phyloP scores from a whole-genome alignment of 2,329 filamentous ascomycete species.

The Phoma sp. region DNA sequence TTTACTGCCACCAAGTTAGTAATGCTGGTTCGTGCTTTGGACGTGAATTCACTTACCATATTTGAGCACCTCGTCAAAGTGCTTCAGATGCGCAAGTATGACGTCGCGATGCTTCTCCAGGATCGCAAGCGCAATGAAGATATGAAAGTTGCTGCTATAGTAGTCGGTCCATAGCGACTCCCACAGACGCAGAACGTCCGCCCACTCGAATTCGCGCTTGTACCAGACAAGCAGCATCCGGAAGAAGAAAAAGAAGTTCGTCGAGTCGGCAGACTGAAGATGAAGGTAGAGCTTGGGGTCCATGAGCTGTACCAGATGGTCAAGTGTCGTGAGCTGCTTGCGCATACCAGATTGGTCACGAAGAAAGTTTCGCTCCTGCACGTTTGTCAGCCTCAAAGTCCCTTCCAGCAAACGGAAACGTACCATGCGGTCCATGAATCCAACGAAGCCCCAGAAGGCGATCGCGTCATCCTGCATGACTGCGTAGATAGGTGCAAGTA shows the following conservation, averaged over 20 bases:
- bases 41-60: conserved; percentile 69
- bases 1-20: conserved; percentile 69
- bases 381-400: conserved; percentile 10
- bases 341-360: conserved; percentile 97
- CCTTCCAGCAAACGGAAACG: not conserved
- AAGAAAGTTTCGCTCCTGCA: conserved; percentile 86
- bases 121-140: conserved; percentile 93
- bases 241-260: conserved; percentile 99
- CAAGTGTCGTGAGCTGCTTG: conserved; percentile 84
- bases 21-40: not conserved
- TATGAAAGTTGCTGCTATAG: conserved; percentile 85
- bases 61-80: conserved; percentile 97
- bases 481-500: conserved; percentile 94
- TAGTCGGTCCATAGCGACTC: conserved; percentile 95
- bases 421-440: conserved; percentile 95
- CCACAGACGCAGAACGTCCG: conserved; percentile 87
- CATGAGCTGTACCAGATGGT: conserved; percentile 96
- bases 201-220: conserved; percentile 94
- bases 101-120: conserved; percentile 95
- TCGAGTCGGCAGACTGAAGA: conserved; percentile 87
- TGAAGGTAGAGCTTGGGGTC: conserved; percentile 94
- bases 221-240: conserved; percentile 99
- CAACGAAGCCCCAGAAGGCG: conserved; percentile 95
- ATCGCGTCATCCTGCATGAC: conserved; percentile 97
- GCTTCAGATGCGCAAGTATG: conserved; percentile 91